Conservation (phyloP, 176 grass and related monocot genomes). For the Oryza rufipogon region DNA sequence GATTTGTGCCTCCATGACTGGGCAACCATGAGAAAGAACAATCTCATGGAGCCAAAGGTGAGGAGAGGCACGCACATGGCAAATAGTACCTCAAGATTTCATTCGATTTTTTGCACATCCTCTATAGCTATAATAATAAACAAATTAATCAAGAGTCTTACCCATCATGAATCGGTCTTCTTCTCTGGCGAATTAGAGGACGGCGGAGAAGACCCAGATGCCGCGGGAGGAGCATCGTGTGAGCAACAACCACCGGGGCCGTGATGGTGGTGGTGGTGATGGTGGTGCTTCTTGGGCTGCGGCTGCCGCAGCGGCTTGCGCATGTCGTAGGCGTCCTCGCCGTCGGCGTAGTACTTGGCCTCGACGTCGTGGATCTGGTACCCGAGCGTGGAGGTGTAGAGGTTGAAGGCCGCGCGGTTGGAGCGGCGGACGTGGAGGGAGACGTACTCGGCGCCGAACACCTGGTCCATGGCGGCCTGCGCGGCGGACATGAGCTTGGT, state of each 20-base stretch:
- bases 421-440: conserved; percentile 91
- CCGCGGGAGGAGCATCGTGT: conserved; percentile 41
- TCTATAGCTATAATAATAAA: not conserved
- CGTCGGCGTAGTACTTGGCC: conserved; percentile 92
- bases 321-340: conserved; percentile 87
- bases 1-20: conserved; percentile 76
- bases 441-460: conserved; percentile 91
- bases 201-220: conserved; percentile 29
- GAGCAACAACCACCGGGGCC: conserved; percentile 71
- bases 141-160: not conserved
- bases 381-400: conserved; percentile 82
- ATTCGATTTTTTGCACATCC: no score
- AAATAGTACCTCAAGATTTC: not conserved
- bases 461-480: conserved; percentile 94
- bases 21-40: conserved; percentile 58
- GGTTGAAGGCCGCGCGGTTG: conserved; percentile 89
- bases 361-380: conserved; percentile 90
- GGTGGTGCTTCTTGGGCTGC: conserved; percentile 58
- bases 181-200: conserved; percentile 40
- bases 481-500: conserved; percentile 98
- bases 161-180: conserved; percentile 45
- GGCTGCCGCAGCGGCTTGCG: conserved; percentile 59
- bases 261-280: conserved; percentile 60
- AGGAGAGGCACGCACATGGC: conserved; percentile 50
- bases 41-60: conserved; percentile 84